Base-by-base conservation (phyloP, 768 basidiomycete genomes). In the Tremella mesenterica region DNA sequence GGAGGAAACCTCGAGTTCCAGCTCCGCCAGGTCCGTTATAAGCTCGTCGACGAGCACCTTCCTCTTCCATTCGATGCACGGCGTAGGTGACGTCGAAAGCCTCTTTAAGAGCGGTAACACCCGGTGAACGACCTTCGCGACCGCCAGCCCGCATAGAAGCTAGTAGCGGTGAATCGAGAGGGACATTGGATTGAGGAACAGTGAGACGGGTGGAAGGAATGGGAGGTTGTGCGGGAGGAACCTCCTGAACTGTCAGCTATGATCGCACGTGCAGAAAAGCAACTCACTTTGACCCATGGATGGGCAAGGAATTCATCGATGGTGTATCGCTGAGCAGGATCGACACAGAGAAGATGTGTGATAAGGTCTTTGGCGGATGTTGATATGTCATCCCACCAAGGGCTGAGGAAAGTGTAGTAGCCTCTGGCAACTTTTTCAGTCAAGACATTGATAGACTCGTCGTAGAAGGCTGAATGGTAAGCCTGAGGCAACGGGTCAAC, bases 1-100 rank as follows among this genome's bases (percentile, higher is more conserved):
- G 79, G 20, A 96, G 75, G 77, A 86, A 88, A 3, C 86, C 86
- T 20, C 82, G 80, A 2, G 76, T 75, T 20, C 90, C 91, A 0
- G 83, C 85, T 26, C 85, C 88, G 16, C 84, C 85, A 3, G 81
- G 79, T 10, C 83, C 85, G 50, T 86, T 83, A 74, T 85, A 86
- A 43, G 85, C 88, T 23, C 86, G 80, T 47, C 88, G 78, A 50
- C 88, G 80, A 0, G 86, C 87, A 13, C 91, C 93, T 74, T 99
- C 95, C 73, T 99, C 95, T 71, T 96, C 93, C 93, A 97, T 97
- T 16, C 93, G 84, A 73, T 99, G 95, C 0, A 99, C 95, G 3
- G 95, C 93, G 73, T 96, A 96, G 1, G 95, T 93, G 67, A 99
- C 85, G 72, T 99, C 95, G 74, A 99, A 97, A 3, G 95, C 92